These are phyloP conservation scores for Penicillium sp. DNA, from an alignment of 2,329 filamentous ascomycete species.

Conservation along the genomic window DNA sequence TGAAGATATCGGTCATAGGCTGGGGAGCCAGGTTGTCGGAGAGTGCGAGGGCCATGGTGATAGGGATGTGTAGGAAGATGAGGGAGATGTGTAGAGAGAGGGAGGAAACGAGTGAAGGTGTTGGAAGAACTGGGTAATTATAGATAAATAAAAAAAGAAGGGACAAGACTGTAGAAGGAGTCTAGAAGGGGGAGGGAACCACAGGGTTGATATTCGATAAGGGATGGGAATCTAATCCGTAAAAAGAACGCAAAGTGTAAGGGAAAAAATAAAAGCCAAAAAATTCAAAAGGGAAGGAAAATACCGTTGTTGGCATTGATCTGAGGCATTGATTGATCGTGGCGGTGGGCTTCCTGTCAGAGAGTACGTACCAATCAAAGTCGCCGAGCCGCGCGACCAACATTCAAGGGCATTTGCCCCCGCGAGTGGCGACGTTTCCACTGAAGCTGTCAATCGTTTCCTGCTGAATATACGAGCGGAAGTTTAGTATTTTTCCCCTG, in stretches of 20 bases:
- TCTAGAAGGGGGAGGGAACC: constrained; percentile 25
- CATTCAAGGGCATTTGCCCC: constrained; percentile 14
- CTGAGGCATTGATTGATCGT: constrained; percentile 23
- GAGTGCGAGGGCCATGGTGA: constrained; percentile 40
- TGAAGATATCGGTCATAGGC: constrained; percentile 55
- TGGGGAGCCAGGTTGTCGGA: constrained; percentile 45
- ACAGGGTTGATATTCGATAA: constrained; percentile 25
- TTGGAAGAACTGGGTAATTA: constrained; percentile 14
- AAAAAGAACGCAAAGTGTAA: too few relatives aligned
- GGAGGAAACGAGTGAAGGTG: constrained; percentile 10
- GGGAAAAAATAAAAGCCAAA: too few relatives aligned
- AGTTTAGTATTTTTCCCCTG: background rate
- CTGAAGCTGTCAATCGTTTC: constrained; percentile 9
- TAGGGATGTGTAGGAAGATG: background rate
- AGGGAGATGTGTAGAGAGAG: constrained; percentile 11
- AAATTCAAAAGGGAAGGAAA: constrained; percentile 6
- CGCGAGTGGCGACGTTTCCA: constrained; percentile 26
- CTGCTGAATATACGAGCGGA: background rate
- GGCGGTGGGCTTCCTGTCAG: constrained; percentile 29
- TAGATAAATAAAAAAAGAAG: constrained; percentile 18
- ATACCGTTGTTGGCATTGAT: constrained; percentile 17
- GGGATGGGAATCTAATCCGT: constrained; percentile 10
- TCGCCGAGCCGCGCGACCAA: constrained; percentile 11
- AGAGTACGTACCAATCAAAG: constrained; percentile 18
- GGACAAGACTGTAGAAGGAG: constrained; percentile 27